A percentile compares a stretch with the other conserved stretches of the same genome.
phyloP scores from a whole-genome alignment of 2,329 filamentous ascomycete genomes.

The Neodidymelliopsis sp. region DNA sequence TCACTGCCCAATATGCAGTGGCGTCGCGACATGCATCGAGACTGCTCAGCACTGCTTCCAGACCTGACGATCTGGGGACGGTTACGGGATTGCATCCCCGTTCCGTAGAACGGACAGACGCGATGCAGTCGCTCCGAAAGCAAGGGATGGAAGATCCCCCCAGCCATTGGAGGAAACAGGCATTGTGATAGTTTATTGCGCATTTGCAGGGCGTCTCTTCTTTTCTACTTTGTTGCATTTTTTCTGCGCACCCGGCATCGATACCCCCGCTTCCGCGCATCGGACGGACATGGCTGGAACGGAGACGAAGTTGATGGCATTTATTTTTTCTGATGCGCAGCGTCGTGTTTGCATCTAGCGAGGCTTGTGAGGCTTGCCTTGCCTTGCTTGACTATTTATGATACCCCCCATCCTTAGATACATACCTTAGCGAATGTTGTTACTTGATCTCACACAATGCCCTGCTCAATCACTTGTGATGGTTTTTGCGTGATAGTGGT shows the following conservation, averaged over 20 bases:
- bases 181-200: conserved; percentile 22
- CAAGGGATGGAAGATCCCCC: conserved; percentile 10
- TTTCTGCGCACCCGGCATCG: conserved; percentile 19
- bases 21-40: conserved; percentile 7
- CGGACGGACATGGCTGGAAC: conserved; percentile 25
- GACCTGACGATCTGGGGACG: conserved; percentile 9
- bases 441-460: not conserved
- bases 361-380: conserved; percentile 33
- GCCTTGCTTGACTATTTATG: conserved; percentile 39
- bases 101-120: conserved; percentile 6
- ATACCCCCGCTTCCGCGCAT: conserved; percentile 36
- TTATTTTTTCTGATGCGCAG: conserved; percentile 35
- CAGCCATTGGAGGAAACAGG: conserved; percentile 25
- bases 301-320: conserved; percentile 27
- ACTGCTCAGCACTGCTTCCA: conserved; percentile 11
- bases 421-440: conserved; percentile 18
- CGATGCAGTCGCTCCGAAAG: not conserved
- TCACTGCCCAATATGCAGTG: not conserved
- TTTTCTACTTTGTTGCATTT: conserved; percentile 13
- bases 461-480: conserved; percentile 6
- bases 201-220: conserved; percentile 26
- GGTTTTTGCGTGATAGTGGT: conserved; percentile 1
- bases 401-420: conserved; percentile 42
- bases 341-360: conserved; percentile 31
- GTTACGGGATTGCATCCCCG: conserved; percentile 1